Base-by-base conservation (phyloP, 768 basidiomycete species). In the Boletus subparvulus region DNA sequence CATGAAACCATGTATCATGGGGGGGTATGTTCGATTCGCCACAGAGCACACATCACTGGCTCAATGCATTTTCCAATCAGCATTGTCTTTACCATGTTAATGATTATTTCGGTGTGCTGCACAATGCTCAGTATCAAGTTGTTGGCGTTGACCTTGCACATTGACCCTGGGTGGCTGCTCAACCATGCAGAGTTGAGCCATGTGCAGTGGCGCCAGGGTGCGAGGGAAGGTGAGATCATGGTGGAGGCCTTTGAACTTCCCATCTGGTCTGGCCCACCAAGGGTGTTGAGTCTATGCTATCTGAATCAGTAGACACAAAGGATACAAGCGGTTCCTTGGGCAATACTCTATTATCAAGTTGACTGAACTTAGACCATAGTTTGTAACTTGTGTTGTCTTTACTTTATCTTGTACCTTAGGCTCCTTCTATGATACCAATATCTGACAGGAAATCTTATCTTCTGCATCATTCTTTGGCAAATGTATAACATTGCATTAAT, bases 141-240 rank as follows among this genome's bases (percentile, higher is more conserved):
- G 2, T 64, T 80, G n/a, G 76, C 80, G 16, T 68, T 73, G 6
- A 65, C 69, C 17, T 63, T 75, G 19, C 74, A 77, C 33, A 75
- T 79, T 8, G 74, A 77, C 36, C 71, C 76, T 2, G 69, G 71
- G 12, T 79, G 75, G 78, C 65, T 80, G 9, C 70, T 81, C 24
- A 79, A 71, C 61, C 73, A 77, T 56, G 73, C 75, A 7, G 78
- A 81, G 64, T 69, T 81, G 26, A 75, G 73, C 40, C 76, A 79
- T 26, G 73, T 80, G 4, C 69, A 62, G 2, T 78, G 76, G 74
- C 71, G 67, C 26, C 64, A 30, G 12, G 78, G 77, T 9, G 58
- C 60, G 9, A 69, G 59, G 30, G 73, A 74, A 41, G 73, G 76
- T 14, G 78, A 78, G 55, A 65, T 79, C 19, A 21, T 63, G 16